Percentiles rank a stretch among this genome's conserved stretches.
These are phyloP conservation scores for Taiozyma sp. DNA, from an alignment of 1,139 yeast species.

Conservation along the genomic window DNA sequence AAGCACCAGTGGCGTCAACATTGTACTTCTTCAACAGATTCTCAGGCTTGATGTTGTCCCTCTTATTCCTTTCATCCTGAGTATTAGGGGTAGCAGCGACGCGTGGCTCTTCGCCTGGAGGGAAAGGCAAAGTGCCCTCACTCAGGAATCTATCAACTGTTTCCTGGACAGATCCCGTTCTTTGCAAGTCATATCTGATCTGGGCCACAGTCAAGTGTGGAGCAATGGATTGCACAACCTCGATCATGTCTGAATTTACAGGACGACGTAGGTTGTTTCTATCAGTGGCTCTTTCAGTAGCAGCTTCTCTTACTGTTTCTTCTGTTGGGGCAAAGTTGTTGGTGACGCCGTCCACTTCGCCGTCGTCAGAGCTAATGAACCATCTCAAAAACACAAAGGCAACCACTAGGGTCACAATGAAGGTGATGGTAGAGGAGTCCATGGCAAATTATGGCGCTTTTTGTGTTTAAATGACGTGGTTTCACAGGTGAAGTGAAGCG, in stretches of 20 bases:
- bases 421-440: constrained; percentile 52
- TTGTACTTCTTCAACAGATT: constrained; percentile 22
- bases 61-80: constrained; percentile 15
- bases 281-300: constrained; percentile 4
- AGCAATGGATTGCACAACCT: constrained; percentile 78
- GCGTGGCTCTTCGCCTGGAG: constrained; percentile 43
- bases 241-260: constrained; percentile 80
- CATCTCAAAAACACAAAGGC: constrained; percentile 58
- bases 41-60: constrained; percentile 20
- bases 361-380: constrained; percentile 49
- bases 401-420: constrained; percentile 43
- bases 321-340: constrained; percentile 5
- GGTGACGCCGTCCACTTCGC: constrained; percentile 13
- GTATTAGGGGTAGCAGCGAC: constrained; percentile 12
- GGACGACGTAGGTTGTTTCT: constrained; percentile 36
- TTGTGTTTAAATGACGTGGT: neutral
- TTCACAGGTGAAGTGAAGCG: neutral
- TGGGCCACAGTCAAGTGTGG: constrained; percentile 71
- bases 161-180: constrained; percentile 74
- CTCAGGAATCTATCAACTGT: constrained; percentile 72
- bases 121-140: constrained; percentile 60
- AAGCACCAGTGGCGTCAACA: constrained; percentile 7
- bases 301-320: constrained; percentile 4
- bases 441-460: constrained; percentile 25
- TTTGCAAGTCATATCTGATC: constrained; percentile 56